These are phyloP conservation scores for Linnemannia hyalina DNA, from an alignment of 192 early-diverging fungal genomes.

Conservation along the genomic window DNA sequence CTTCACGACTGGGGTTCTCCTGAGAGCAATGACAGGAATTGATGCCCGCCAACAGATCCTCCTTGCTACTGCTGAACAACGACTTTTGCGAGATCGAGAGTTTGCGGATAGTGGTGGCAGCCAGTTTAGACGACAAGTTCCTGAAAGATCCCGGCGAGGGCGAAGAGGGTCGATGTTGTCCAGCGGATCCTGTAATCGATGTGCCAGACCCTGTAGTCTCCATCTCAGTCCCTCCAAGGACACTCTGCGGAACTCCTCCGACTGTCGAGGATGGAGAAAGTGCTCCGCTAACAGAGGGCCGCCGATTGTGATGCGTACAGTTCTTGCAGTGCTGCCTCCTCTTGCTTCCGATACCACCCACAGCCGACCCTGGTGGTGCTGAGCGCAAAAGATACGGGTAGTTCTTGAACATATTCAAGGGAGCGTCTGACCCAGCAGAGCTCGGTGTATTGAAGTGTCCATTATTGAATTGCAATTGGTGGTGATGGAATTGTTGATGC, in stretches of 20 bases:
- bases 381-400: slow-evolving; percentile 11
- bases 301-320: slow-evolving; percentile 9
- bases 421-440: slow-evolving; percentile 27
- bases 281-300: slow-evolving; percentile 10
- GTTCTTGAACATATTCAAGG: slow-evolving; percentile 5
- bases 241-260: background rate
- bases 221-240: slow-evolving; percentile 27
- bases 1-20: slow-evolving; percentile 11
- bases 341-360: slow-evolving; percentile 9
- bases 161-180: background rate
- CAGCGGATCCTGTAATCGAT: slow-evolving; percentile 1
- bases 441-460: slow-evolving; percentile 1
- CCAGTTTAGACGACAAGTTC: slow-evolving; percentile 31
- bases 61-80: slow-evolving; percentile 28
- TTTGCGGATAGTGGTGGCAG: slow-evolving; percentile 33
- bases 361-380: slow-evolving; percentile 23
- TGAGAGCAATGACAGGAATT: slow-evolving; percentile 21
- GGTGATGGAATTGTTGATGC: background rate
- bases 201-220: slow-evolving; percentile 15
- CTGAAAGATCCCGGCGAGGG: slow-evolving; percentile 21
- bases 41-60: slow-evolving; percentile 8
- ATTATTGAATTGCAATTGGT: background rate
- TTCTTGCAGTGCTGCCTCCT: slow-evolving; percentile 19
- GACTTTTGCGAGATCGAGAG: slow-evolving; percentile 31
- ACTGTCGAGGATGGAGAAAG: background rate